Evolutionary conservation across 306 rosid genomes (phyloP).

Genomic region (Quercus berberidifolia): DNA sequence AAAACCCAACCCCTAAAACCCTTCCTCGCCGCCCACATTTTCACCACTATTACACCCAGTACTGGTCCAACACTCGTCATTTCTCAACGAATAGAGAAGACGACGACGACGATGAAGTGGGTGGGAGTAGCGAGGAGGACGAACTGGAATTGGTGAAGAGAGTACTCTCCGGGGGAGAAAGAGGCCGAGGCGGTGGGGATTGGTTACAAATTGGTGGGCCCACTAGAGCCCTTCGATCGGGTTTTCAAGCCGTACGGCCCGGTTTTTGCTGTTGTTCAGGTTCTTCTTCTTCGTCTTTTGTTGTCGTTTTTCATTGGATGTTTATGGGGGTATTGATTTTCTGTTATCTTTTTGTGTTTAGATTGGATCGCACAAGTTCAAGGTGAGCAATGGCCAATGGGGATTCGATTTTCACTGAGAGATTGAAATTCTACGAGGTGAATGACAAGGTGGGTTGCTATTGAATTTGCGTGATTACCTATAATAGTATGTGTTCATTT

Average conservation of each 20-base stretch:
- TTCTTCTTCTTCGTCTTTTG: conserved; percentile 11
- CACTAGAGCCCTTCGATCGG: conserved; percentile 44
- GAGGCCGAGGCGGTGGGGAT: conserved; percentile 68
- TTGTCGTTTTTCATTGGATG: background rate
- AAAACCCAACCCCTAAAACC: conserved; percentile 15
- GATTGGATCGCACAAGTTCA: conserved; percentile 95
- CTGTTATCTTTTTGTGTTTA: conserved; percentile 7
- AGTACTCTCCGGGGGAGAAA: conserved; percentile 63
- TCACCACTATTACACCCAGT: conserved; percentile 17
- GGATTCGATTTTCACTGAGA: conserved; percentile 81
- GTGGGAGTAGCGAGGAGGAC: conserved; percentile 38
- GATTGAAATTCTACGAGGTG: conserved; percentile 82
- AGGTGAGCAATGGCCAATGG: conserved; percentile 82
- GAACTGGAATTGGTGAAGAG: conserved; percentile 40
- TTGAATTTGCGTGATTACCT: background rate
- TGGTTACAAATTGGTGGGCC: conserved; percentile 72
- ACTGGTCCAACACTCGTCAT: conserved; percentile 36
- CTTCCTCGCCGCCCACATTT: conserved; percentile 19
- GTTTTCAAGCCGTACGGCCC: conserved; percentile 77
- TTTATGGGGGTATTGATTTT: background rate
- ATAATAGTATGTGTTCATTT: background rate
- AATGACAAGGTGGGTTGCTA: conserved; percentile 70
- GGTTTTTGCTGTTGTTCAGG: conserved; percentile 86
- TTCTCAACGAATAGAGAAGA: conserved; percentile 47
- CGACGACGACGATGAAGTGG: conserved; percentile 33